These are phyloP conservation scores for Fusarium buharicum DNA, from an alignment of 2,329 filamentous ascomycete genomes.

Conservation along the genomic window DNA sequence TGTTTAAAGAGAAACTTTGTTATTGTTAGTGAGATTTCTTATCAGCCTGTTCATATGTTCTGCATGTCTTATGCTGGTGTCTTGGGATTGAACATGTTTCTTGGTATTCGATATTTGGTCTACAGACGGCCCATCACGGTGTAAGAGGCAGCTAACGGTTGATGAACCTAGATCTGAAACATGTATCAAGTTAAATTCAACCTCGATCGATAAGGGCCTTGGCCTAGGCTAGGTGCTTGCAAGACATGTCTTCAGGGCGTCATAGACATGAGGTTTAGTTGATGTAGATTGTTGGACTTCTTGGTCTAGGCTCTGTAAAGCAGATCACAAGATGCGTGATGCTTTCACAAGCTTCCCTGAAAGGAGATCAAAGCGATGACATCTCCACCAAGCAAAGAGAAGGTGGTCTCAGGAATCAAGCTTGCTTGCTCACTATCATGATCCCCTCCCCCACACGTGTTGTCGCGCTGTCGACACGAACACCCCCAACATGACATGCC, in stretches of 20 bases:
- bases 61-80: too few species aligned
- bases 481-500: conserved; percentile 21
- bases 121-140: not conserved
- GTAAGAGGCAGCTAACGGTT: not conserved
- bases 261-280: conserved; percentile 8
- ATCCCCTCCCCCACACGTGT: conserved; percentile 37
- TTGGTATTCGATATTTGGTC: not conserved
- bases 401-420: conserved; percentile 12
- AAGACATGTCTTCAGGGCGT: conserved; percentile 9
- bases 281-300: conserved; percentile 21
- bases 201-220: not conserved
- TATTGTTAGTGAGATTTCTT: too few species aligned
- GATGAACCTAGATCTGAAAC: not conserved
- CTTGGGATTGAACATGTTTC: not conserved
- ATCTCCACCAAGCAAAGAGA: conserved; percentile 17
- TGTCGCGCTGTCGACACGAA: conserved; percentile 37
- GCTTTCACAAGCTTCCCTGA: conserved; percentile 22
- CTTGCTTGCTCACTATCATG: conserved; percentile 14
- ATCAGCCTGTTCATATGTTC: too few species aligned
- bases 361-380: conserved; percentile 20
- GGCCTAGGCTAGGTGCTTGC: not conserved
- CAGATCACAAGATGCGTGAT: conserved; percentile 32
- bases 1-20: too few species aligned
- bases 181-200: conserved; percentile 2
- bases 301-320: conserved; percentile 5